Base-by-base conservation (phyloP, 768 basidiomycete genomes). In the Panaeolus papilionaceus region DNA sequence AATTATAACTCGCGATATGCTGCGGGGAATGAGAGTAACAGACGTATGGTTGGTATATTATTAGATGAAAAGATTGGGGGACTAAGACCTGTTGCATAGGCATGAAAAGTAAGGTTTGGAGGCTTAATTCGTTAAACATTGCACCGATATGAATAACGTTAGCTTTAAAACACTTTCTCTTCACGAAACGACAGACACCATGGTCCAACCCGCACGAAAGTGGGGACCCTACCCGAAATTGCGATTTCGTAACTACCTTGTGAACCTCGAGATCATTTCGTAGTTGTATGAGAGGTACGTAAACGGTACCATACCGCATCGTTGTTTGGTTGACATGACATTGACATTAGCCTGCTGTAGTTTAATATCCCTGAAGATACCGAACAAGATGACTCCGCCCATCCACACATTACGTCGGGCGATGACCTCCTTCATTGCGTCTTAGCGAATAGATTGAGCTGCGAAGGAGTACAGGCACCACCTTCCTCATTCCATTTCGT, bases 91-190 rank as follows among this genome's bases (percentile, higher is more conserved):
- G 44, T 49, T 49, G 23, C 20, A 49, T n/a, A 49, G 20, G 20
- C 11, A 49, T 26, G n/a, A 49, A 33, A 49, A 49, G 54, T 28
- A 28, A 58, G 28, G 33, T 58, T 58, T 58, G 26, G 54, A 58
- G 26, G 5, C 54, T 16, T 58, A 37, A 14, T 33, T 58, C 6
- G 54, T 33, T 16, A 3, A 54, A 37, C 54, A 28, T 33, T 58
- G 33, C 54, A 9, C 54, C 54, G 54, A 58, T 28, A 58, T 58
- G 26, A 58, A 58, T 58, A 58, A 58, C 54, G 28, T 58, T 58
- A 58, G 28, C 11, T 58, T 58, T 58, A 58, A 58, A 58, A 58
- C 54, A 58, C 54, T 16, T 28, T 28, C 54, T 58, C 47, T 58
- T 58, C 54, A 58, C 54, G 33, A 58, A 47, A 51, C 26, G 47